Base-by-base conservation (phyloP, 805 yeast species). In the Saccharomycopsis javanensis region DNA sequence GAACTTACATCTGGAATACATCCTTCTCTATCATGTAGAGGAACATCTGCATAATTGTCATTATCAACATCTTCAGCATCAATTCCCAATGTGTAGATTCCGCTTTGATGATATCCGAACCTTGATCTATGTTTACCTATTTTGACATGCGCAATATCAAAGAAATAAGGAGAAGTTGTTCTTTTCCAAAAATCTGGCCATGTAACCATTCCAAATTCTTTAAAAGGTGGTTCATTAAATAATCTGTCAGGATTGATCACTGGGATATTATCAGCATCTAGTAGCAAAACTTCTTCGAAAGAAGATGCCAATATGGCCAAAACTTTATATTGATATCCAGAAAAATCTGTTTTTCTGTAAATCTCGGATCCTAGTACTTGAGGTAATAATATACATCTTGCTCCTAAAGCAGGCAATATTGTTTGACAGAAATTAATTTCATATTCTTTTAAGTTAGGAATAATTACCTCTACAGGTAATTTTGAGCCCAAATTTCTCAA, bases 181-280 rank as follows among this genome's bases (percentile, higher is more conserved):
- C 88, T 71, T 67, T 81, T 77, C 88, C 88, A 83, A 64, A 80
- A 83, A 65, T 83, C 88, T 1, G 88, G 88, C 87, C 87, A 83
- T 0, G 75, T 77, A 52, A 79, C 72, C 51, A 79, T 64, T 0
- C 81, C 81, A n/a, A 70, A 64, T 1, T 73, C 65, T 16, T 58
- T 61, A 37, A 60, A 68, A 1, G 71, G 69, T 34, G 69, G 83
- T 61, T 75, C 68, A 10, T 67, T 68, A 66, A 85, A 80, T 28
- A 82, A 64, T 8, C 64, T 64, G 61, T 79, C 83, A 1, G 86
- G 83, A 27, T 77, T 72, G 58, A 70, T 69, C 5, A 81, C 75
- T 0, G 88, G 84, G 55, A 83, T 75, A 60, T 84, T 81, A 67
- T 86, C 94, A 42, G 88, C 79, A 64, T 86, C 95, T 63, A 85